phyloP scores from a whole-genome alignment of 2,329 filamentous ascomycete genomes.

The Ceratocystis ficicola region DNA sequence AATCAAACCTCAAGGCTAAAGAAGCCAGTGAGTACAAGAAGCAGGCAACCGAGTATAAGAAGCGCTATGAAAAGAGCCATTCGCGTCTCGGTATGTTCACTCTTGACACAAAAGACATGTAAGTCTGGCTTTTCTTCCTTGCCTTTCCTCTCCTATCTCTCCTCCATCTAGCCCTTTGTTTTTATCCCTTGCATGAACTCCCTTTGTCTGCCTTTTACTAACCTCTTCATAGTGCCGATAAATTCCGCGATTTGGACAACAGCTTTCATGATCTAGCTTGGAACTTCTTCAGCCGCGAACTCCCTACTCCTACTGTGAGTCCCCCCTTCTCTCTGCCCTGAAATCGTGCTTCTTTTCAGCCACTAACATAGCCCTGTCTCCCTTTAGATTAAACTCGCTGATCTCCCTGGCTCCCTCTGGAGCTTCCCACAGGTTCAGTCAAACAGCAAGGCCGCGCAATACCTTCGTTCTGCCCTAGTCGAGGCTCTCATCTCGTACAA shows the following conservation, averaged over 20 bases:
- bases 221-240: conserved; percentile 15
- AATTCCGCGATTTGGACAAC: conserved; percentile 22
- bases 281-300: conserved; percentile 21
- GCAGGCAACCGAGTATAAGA: conserved; percentile 20
- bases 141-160: background rate
- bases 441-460: conserved; percentile 21
- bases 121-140: background rate
- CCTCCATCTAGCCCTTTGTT: background rate
- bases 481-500: conserved; percentile 21
- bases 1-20: conserved; percentile 20
- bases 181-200: background rate
- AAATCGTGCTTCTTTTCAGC: background rate
- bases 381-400: conserved; percentile 15
- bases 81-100: conserved; percentile 20
- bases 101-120: conserved; percentile 21
- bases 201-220: background rate
- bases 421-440: conserved; percentile 17
- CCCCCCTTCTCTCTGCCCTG: background rate
- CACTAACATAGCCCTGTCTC: conserved; percentile 7
- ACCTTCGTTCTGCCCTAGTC: conserved; percentile 18
- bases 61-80: conserved; percentile 21
- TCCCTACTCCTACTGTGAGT: conserved; percentile 14
- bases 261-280: conserved; percentile 21
- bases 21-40: conserved; percentile 19
- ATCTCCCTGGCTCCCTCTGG: conserved; percentile 18